A percentile compares a stretch with the other conserved stretches of the same genome.
phyloP scores from a whole-genome alignment of 768 basidiomycete species.

The Megacollybia marginata region DNA sequence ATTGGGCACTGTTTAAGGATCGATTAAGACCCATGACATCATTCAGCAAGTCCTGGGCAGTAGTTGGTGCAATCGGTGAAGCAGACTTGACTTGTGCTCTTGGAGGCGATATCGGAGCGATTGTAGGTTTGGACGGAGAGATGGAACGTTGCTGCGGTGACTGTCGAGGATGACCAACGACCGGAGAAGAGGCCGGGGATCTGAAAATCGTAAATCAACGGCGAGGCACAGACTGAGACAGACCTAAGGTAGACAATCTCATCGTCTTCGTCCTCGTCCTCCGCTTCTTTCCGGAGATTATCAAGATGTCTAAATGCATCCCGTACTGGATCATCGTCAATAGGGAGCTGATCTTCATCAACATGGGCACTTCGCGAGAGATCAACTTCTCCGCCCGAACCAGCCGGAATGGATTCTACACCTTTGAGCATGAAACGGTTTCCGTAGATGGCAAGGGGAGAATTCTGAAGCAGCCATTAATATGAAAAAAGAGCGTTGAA shows the following conservation, averaged over 20 bases:
- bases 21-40: constrained; percentile 37
- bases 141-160: constrained; percentile 14
- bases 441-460: constrained; percentile 29
- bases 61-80: constrained; percentile 31
- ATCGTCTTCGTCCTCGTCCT: constrained; percentile 55
- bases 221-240: constrained; percentile 1
- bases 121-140: constrained; percentile 23
- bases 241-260: constrained; percentile 74
- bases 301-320: constrained; percentile 50
- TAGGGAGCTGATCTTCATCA: constrained; percentile 57
- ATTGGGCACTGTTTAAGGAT: constrained; percentile 8
- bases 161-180: constrained; percentile 1
- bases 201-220: not conserved
- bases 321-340: constrained; percentile 78
- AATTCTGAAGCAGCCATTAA: constrained; percentile 22
- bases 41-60: constrained; percentile 62
- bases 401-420: constrained; percentile 10
- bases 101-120: constrained; percentile 25
- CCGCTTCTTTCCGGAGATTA: constrained; percentile 31
- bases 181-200: not conserved
- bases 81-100: constrained; percentile 19
- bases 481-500: not conserved
- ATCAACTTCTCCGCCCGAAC: not conserved
- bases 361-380: constrained; percentile 11
- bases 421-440: constrained; percentile 27